These are phyloP conservation scores for Pythium aquatile DNA, from an alignment of 352 stramenopile genomes.

Conservation along the genomic window DNA sequence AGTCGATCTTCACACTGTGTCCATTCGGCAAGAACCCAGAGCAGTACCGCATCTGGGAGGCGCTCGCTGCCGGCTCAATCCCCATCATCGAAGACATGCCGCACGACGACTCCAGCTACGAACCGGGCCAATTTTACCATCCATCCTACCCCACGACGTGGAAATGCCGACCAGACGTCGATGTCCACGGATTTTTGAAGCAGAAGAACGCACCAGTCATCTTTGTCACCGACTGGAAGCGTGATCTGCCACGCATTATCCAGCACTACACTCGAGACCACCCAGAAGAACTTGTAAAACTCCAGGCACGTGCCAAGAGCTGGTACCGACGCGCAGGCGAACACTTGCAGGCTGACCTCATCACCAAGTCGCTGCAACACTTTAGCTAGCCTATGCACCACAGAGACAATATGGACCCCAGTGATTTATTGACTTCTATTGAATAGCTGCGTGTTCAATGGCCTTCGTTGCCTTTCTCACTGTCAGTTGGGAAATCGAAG, in stretches of 20 bases:
- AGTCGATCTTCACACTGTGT: slow-evolving; percentile 62
- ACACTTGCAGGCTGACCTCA: slow-evolving; percentile 39
- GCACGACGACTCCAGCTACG: slow-evolving; percentile 1
- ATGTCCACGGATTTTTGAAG: slow-evolving; percentile 53
- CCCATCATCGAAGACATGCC: slow-evolving; percentile 62
- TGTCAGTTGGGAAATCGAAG: neutral
- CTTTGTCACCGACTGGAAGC: slow-evolving; percentile 58
- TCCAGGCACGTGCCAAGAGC: slow-evolving; percentile 33
- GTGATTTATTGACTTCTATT: neutral
- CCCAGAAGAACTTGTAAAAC: slow-evolving; percentile 31
- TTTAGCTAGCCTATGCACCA: neutral
- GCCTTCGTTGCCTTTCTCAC: too few species aligned
- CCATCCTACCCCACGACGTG: slow-evolving; percentile 57
- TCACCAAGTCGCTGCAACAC: slow-evolving; percentile 15
- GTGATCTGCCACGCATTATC: slow-evolving; percentile 44
- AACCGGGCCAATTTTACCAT: slow-evolving; percentile 25
- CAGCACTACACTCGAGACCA: slow-evolving; percentile 32
- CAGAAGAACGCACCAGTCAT: slow-evolving; percentile 51
- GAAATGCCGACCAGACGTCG: slow-evolving; percentile 45
- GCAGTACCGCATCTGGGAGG: slow-evolving; percentile 70
- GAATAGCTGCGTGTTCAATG: too few species aligned
- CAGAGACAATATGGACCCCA: neutral
- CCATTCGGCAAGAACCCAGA: slow-evolving; percentile 65
- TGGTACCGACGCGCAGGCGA: slow-evolving; percentile 44
- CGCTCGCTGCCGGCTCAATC: slow-evolving; percentile 58